phyloP scores from a whole-genome alignment of 73 alveolate species.

The Strombidium stylifer region DNA sequence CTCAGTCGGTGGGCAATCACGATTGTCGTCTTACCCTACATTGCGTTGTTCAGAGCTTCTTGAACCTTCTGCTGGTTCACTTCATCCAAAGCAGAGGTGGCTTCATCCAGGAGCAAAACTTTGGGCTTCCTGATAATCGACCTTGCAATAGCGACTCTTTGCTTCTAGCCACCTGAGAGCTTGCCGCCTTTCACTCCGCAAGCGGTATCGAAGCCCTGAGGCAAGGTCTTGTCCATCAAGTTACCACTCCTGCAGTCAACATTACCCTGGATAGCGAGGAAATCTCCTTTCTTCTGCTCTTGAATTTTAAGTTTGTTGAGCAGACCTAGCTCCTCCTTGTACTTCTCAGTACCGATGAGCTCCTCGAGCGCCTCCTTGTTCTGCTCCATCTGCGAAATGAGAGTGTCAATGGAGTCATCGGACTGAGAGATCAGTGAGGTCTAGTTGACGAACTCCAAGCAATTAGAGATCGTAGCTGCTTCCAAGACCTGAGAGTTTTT shows the following conservation, averaged over 20 bases:
- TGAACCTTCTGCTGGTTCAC: no score
- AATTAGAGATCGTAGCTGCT: conserved; percentile 81
- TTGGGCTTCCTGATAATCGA: no score
- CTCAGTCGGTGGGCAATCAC: no score
- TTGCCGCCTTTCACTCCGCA: no score
- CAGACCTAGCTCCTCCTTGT: not conserved
- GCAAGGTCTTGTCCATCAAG: not conserved
- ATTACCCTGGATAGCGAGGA: conserved; percentile 11
- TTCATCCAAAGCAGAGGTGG: no score
- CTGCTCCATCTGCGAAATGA: not conserved
- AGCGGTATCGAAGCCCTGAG: not conserved
- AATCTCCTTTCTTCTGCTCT: conserved; percentile 13
- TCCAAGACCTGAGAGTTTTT: conserved; percentile 71
- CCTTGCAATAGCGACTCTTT: no score
- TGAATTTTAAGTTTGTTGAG: not conserved
- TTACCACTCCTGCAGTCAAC: conserved; percentile 2
- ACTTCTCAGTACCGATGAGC: not conserved
- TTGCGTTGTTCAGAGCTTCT: no score
- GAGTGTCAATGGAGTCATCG: conserved; percentile 3
- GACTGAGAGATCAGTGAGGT: not conserved
- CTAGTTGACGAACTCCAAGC: conserved; percentile 55
- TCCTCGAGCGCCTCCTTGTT: not conserved
- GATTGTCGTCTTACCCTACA: no score
- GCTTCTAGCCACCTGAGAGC: no score
- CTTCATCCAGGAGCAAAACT: no score